phyloP scores from a whole-genome alignment of 192 early-diverging fungal genomes.

The Geranomyces variabilis region DNA sequence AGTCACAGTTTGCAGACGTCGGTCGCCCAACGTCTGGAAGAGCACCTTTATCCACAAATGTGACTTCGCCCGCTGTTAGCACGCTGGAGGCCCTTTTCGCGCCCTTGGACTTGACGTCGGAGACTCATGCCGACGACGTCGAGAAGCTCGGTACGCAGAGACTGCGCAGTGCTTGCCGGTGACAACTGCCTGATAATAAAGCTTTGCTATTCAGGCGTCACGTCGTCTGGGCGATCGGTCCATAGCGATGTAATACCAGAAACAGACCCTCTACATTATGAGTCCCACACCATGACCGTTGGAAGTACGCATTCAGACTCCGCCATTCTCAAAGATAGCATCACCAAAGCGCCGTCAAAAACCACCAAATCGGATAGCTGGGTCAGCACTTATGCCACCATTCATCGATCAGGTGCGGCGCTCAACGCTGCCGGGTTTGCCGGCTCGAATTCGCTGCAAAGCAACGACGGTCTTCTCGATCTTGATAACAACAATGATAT shows the following conservation, averaged over 20 bases:
- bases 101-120: not conserved
- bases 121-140: not conserved
- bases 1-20: no score
- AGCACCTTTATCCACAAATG: not conserved
- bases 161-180: no score
- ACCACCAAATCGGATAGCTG: slow-evolving; percentile 2
- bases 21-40: no score
- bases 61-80: not conserved
- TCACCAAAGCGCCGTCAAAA: not conserved
- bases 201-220: no score
- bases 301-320: slow-evolving; percentile 30
- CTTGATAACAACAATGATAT: slow-evolving; percentile 13
- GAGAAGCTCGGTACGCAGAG: no score
- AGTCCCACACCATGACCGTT: slow-evolving; percentile 2
- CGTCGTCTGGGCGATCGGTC: not conserved
- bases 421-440: not conserved
- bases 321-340: slow-evolving; percentile 5
- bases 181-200: no score
- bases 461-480: not conserved
- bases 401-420: not conserved
- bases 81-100: not conserved
- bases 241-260: not conserved
- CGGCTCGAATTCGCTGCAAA: not conserved
- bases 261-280: not conserved
- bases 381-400: not conserved